Evolutionary conservation across 1,284 basidiomycete species (phyloP), one percentile per base, ranked within the genome.

Genomic region (Marasmius sp.): DNA sequence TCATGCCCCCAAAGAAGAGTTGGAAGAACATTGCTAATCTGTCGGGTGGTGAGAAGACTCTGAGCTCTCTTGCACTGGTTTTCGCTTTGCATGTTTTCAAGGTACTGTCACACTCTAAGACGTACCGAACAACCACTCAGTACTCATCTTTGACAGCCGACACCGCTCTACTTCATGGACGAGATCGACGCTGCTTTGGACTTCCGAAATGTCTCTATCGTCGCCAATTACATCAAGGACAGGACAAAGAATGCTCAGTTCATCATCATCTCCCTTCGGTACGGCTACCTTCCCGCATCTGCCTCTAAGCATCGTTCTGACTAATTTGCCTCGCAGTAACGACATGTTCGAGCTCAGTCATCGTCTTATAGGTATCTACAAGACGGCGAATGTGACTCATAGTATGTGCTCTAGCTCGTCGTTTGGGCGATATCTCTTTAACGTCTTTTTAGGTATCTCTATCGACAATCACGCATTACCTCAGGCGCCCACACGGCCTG

Each of bases 21-120:
- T 98, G 97, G 96, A 94, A 94, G 75, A 97, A 97, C 66, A 99
- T 99, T 59, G 96, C 94, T 34, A 98, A 99, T 76, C 78, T 99
- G 53, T 98, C 95, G 2, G 97, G 97, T 38, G 97, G 97, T 55
- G 97, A 99, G 78, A 97, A 97, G 94, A 98, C 96, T 0, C 77
- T 98, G 64, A 96, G 94, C 68, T 97, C 94, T 11, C 81, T 99
- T n/a, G 96, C 97, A 0, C 84, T 99, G 11, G 97, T 99, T 36
- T 98, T 98, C 70, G 96, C 96, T 1, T 83, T 99, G n/a, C 93
- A 95, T 65, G 90, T 90, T 10, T 95, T 91, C 83, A 94, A 93
- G 68, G 72, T 75, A 59, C 36, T 62, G 54, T 18, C 14, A 20
- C 27, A n/a, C 11, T 39, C 49, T 39, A 10, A 43, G 57, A 39